Percentiles rank a stretch among this genome's conserved stretches.
Evolutionary conservation across 1,139 yeast species (phyloP).

Genomic region (Hyphopichia wangnamkhiaoensis): DNA sequence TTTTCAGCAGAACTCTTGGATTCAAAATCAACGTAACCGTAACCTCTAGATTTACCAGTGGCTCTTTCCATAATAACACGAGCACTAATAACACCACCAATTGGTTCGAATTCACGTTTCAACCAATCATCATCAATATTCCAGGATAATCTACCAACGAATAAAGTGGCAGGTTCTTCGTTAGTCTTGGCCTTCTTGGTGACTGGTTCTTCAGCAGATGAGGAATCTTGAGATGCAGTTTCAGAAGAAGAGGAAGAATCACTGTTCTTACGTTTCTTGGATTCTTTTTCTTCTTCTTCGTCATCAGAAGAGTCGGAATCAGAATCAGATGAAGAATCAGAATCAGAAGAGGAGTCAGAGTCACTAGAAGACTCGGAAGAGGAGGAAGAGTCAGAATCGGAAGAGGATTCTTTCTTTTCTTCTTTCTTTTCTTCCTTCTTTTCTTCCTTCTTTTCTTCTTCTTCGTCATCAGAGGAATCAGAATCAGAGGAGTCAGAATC

Average conservation of each 20-base stretch:
- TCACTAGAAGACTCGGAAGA: conserved; percentile 16
- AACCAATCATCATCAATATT: conserved; percentile 95
- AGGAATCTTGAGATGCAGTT: conserved; percentile 4
- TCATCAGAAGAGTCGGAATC: conserved; percentile 31
- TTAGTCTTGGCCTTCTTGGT: conserved; percentile 37
- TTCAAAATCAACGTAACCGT: conserved; percentile 96
- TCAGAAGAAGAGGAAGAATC: conserved; percentile 10
- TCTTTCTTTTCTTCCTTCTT: conserved; percentile 14
- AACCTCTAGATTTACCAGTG: conserved; percentile 93
- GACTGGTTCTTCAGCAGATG: conserved; percentile 33
- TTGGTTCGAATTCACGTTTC: conserved; percentile 76
- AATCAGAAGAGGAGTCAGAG: conserved; percentile 16
- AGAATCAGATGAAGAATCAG: conserved; percentile 27
- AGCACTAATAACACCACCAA: conserved; percentile 82
- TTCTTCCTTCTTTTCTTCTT: conserved; percentile 28
- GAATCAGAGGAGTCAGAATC: conserved; percentile 17
- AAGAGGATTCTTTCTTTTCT: conserved; percentile 16
- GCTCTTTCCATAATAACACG: conserved; percentile 94
- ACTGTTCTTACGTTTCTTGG: conserved; percentile 40
- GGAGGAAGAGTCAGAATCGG: conserved; percentile 9
- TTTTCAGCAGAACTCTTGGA: conserved; percentile 75
- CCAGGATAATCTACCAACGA: conserved; percentile 98
- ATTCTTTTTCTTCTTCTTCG: conserved; percentile 20
- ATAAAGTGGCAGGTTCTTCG: conserved; percentile 79
- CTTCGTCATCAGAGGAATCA: conserved; percentile 31